Conservation (phyloP, 306 rosid species). For the Cyamopsis tetragonoloba region DNA sequence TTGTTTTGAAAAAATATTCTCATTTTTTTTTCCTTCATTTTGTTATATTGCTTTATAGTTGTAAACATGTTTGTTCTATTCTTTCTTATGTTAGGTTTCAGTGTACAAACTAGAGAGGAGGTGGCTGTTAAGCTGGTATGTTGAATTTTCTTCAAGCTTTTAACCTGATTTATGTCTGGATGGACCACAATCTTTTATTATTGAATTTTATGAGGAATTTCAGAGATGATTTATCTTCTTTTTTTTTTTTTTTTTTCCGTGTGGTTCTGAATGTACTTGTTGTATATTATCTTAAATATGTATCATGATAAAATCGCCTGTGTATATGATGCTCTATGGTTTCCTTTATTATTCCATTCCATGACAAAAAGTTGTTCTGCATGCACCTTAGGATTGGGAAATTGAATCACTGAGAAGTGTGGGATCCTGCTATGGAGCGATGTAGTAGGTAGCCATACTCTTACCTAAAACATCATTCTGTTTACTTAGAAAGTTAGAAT, state of each 20-base stretch:
- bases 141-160: conserved; percentile 12
- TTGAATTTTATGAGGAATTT: not conserved
- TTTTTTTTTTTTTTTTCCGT: not conserved
- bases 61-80: conserved; percentile 12
- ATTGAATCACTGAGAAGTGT: no score
- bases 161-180: conserved; percentile 8
- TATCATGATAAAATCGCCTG: not conserved
- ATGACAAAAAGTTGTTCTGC: no score
- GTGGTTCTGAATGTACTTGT: not conserved
- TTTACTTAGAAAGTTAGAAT: no score
- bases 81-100: conserved; percentile 54
- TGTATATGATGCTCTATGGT: no score
- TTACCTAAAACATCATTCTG: no score
- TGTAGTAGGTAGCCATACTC: no score
- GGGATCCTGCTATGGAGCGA: no score
- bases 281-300: not conserved
- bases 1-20: not conserved
- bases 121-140: conserved; percentile 99
- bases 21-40: not conserved
- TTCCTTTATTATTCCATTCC: no score
- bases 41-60: not conserved
- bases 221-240: not conserved
- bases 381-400: no score
- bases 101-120: conserved; percentile 95
- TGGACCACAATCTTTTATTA: not conserved